Evolutionary conservation across 306 rosid genomes (phyloP).

Genomic region (Canavalia gladiata): DNA sequence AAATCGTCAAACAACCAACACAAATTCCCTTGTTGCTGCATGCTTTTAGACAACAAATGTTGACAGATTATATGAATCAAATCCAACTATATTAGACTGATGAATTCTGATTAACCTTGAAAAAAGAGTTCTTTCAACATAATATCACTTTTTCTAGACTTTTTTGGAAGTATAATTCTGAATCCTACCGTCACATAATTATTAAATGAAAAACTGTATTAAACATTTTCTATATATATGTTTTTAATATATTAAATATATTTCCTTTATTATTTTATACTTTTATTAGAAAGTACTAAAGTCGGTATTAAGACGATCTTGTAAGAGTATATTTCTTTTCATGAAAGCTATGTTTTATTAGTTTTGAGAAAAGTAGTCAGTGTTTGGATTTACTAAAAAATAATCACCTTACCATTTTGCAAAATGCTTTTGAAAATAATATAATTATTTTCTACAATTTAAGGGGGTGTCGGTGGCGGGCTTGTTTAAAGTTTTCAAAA

Average conservation of each 20-base stretch:
- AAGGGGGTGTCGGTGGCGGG: no score
- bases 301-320: neutral
- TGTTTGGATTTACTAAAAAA: neutral
- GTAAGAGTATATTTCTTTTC: neutral
- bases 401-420: neutral
- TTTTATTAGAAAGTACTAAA: neutral
- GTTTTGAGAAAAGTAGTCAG: neutral
- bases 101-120: no score
- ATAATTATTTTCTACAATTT: no score
- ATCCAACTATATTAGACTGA: neutral
- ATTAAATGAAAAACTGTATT: neutral
- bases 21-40: neutral
- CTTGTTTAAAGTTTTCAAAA: no score
- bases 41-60: neutral
- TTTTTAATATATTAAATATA: neutral
- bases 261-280: neutral
- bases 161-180: neutral
- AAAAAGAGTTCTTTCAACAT: no score
- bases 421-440: no score
- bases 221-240: neutral
- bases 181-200: neutral
- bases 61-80: neutral
- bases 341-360: neutral
- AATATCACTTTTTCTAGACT: no score
- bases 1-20: slow-evolving; percentile 1